Evolutionary conservation across 768 basidiomycete species (phyloP), one percentile per base, ranked within the genome.

Genomic region (Kwoniella pini): DNA sequence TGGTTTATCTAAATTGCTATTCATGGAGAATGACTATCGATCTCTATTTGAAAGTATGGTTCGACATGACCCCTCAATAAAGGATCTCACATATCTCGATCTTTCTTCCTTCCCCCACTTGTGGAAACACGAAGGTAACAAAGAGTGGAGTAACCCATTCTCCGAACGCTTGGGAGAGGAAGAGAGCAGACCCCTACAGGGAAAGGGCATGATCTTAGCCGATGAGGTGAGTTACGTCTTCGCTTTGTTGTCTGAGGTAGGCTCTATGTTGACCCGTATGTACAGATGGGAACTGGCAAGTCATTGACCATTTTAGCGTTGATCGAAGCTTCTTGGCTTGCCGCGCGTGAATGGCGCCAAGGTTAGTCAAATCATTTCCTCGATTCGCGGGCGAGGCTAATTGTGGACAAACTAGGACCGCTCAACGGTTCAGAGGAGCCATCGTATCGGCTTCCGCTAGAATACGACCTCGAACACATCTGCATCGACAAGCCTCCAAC

Each of bases 231-330:
- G 44, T 55, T 15, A n/a, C 6, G 11, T 5, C 12, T 5, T 12
- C 11, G 7, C 11, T 9, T 11, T n/a, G 15, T 6, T 7, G 9
- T 21, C 33, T 36, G 33, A 19, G 13, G 17, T 39, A 5, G 15
- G 9, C 12, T 24, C 10, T 28, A 54, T 54, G 24, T 22, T 31
- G 19, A 54, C n/a, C n/a, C 26, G 4, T 15, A 19, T 39, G 13
- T 13, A 15, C n/a, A 57, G 44, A 57, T 57, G 55, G 55, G 43
- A 17, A 45, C 30, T 7, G 55, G 55, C 4, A 57, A 57, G 24
- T 30, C 26, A 6, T 5, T 48, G 21, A 48, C 31, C 21, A 24
- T 48, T 5, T 21, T 57, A n/a, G 55, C 55, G 4, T 27, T 57
- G 13, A 46, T 57, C 24, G 55, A 57, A 36, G 55, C 55, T 19